Evolutionary conservation across 169 alveolate genomes (phyloP), one percentile per base, ranked within the genome.

Genomic region (Cryptosporidium xiaoi): DNA sequence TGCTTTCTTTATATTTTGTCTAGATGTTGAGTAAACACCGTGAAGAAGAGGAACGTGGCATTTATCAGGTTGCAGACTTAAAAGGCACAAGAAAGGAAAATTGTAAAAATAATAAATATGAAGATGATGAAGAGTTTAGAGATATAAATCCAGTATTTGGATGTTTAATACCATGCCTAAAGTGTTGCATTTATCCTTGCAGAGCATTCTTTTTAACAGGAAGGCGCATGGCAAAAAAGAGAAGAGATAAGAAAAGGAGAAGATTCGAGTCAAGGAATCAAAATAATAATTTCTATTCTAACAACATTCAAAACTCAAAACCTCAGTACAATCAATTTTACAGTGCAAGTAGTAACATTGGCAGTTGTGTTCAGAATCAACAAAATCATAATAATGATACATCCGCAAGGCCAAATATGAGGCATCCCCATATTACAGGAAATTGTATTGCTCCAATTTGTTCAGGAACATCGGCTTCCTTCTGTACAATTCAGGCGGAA

Each of bases 401-500:
- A 1, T 31, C 83, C 15, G 33, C 20, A 2, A 69, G 60, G 44
- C 56, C 66, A n/a, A 69, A 69, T 69, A 33, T 69, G 56, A 69
- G 83, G 13, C 83, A 69, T 18, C 83, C 83, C n/a, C 27, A 60
- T 3, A 51, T 69, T 8, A 36, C 66, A 31, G 83, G 83, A n/a
- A 69, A 69, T 53, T 69, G 83, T 56, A 69, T 69, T 51, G 27
- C 83, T 34, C 83, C 83, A 27, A 69, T 69, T 51, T 69, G 83
- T 53, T 69, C 83, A 36, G 83, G 83, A 6, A 51, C 83, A 51
- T 56, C 71, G 5, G 87, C 71, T 60, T 77, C 69, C 13, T 77
- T 62, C 50, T 77, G 87, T 56, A 77, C 83, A 51, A 69, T 69
- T 53, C 83, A 69, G 36, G 83, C 83, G 6, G 83, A 69, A n/a